Evolutionary conservation across 2,329 filamentous ascomycete genomes (phyloP).

Genomic region (Pseudogymnoascus sp.): DNA sequence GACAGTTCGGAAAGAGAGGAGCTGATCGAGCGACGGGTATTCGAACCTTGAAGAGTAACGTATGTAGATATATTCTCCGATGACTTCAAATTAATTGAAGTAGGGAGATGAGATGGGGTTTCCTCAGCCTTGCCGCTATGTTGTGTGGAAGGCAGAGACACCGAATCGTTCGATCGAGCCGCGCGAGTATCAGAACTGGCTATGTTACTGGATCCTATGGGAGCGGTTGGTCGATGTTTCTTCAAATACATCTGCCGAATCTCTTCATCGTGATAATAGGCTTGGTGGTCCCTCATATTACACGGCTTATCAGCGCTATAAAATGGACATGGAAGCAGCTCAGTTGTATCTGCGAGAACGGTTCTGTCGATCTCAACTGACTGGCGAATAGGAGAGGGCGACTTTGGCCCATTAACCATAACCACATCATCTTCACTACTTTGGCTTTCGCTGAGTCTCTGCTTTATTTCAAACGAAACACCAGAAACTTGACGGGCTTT

Average conservation of each 20-base stretch:
- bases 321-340: constrained; percentile 2
- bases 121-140: background rate
- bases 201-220: background rate
- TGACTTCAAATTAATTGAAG: background rate
- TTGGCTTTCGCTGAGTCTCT: background rate
- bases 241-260: constrained; percentile 3
- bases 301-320: constrained; percentile 6
- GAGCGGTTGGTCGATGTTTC: background rate
- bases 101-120: background rate
- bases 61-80: background rate
- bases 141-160: background rate
- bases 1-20: background rate
- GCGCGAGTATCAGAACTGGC: background rate
- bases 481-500: background rate
- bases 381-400: background rate
- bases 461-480: background rate
- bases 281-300: constrained; percentile 4
- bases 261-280: constrained; percentile 5
- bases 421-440: background rate
- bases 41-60: background rate
- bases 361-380: background rate
- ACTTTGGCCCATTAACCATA: background rate
- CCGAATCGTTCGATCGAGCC: background rate
- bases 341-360: background rate
- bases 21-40: background rate